Percentiles rank a stretch among this genome's conserved stretches.
Conservation (phyloP, 805 yeast genomes). For the Pichia californica region DNA sequence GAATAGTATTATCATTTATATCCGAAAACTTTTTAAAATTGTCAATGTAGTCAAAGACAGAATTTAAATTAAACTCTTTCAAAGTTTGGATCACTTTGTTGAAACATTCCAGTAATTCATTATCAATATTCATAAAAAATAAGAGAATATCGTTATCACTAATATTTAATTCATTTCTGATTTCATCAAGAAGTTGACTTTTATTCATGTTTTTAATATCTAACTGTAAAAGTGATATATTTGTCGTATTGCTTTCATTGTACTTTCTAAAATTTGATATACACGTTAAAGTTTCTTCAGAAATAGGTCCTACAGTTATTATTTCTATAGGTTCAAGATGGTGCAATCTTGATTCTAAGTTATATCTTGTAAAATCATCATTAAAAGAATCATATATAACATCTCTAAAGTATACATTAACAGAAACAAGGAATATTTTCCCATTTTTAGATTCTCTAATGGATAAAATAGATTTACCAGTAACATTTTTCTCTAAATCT, state of each 20-base stretch:
- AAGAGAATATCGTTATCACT: constrained; percentile 10
- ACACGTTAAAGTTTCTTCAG: constrained; percentile 29
- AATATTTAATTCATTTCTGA: constrained; percentile 6
- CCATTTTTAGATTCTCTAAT: constrained; percentile 28
- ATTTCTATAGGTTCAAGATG: constrained; percentile 78
- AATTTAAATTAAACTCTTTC: constrained; percentile 54
- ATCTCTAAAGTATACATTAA: constrained; percentile 70
- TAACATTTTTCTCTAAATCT: constrained; percentile 13
- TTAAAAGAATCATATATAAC: constrained; percentile 63
- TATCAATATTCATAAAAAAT: constrained; percentile 15
- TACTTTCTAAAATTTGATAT: constrained; percentile 16
- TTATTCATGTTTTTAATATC: neutral
- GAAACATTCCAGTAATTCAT: constrained; percentile 26
- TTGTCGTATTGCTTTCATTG: constrained; percentile 1
- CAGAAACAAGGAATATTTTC: constrained; percentile 47
- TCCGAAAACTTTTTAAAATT: constrained; percentile 49
- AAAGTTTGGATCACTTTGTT: constrained; percentile 48
- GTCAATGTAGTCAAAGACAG: constrained; percentile 44
- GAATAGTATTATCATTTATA: constrained; percentile 39
- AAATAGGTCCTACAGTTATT: constrained; percentile 37
- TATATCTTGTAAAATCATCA: constrained; percentile 51
- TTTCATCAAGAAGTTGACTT: constrained; percentile 8
- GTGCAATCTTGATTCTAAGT: constrained; percentile 65
- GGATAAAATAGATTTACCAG: constrained; percentile 42
- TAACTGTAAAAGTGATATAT: neutral